Percentiles rank a stretch among this genome's conserved stretches.
These are phyloP conservation scores for Colletotrichum shisoi DNA, from an alignment of 2,329 filamentous ascomycete species.

Conservation along the genomic window DNA sequence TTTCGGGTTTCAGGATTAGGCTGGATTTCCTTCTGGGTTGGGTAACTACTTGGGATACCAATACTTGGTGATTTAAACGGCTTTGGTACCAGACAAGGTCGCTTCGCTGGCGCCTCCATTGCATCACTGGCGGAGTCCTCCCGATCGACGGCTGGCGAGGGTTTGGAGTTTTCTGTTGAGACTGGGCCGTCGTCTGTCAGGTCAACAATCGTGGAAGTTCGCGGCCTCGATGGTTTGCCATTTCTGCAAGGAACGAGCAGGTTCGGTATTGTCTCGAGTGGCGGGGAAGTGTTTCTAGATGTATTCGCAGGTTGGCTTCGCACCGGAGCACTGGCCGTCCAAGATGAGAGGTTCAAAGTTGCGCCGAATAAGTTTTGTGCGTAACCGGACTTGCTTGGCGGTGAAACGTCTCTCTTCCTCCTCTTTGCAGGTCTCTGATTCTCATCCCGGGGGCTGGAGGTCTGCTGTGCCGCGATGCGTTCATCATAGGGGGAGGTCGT, in stretches of 20 bases:
- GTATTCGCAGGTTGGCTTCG: conserved; percentile 15
- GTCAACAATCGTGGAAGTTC: neutral
- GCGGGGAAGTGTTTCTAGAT: neutral
- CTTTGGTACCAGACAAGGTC: neutral
- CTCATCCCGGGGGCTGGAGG: conserved; percentile 41
- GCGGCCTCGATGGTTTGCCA: neutral
- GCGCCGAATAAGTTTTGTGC: conserved; percentile 61
- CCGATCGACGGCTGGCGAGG: neutral
- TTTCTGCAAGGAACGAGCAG: neutral
- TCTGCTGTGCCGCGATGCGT: conserved; percentile 49
- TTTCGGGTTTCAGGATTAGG: neutral
- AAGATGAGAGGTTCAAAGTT: conserved; percentile 50
- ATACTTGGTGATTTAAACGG: neutral
- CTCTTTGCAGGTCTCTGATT: conserved; percentile 51
- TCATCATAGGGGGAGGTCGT: conserved; percentile 72
- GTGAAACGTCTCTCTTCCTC: conserved; percentile 50
- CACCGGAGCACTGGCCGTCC: conserved; percentile 26
- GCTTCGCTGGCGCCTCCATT: neutral
- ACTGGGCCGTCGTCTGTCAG: neutral
- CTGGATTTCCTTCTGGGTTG: neutral
- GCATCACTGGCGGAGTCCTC: neutral
- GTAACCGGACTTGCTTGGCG: conserved; percentile 58
- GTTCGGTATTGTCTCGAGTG: neutral
- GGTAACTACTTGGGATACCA: neutral
- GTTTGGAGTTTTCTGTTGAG: neutral